A percentile compares a stretch with the other conserved stretches of the same genome.
Evolutionary conservation across 768 basidiomycete species (phyloP).

Genomic region (Tylopilus sp.): DNA sequence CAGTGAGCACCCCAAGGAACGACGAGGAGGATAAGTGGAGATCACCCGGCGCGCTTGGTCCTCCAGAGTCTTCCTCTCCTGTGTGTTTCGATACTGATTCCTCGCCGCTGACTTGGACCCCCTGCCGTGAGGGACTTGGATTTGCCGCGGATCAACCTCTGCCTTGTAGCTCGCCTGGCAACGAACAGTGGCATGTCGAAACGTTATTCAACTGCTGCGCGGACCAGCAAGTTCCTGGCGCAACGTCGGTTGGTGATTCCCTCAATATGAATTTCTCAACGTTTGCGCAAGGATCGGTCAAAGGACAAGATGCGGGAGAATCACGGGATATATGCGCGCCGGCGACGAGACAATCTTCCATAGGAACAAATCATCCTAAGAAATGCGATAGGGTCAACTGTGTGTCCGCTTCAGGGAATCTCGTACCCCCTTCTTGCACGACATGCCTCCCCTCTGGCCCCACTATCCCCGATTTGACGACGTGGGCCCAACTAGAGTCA

Average conservation of each 20-base stretch:
- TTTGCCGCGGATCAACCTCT: not conserved
- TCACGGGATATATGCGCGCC: slow-evolving; percentile 12
- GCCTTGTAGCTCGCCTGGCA: not conserved
- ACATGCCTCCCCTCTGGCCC: not conserved
- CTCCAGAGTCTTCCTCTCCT: slow-evolving; percentile 26
- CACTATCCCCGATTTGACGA: not conserved
- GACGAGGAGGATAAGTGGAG: not conserved
- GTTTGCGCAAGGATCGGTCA: not conserved
- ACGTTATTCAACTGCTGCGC: not conserved
- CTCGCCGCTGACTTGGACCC: not conserved
- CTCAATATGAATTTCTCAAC: not conserved
- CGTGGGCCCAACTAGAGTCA: not conserved
- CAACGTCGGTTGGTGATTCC: not conserved
- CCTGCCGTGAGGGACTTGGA: not conserved
- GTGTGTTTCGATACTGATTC: not conserved
- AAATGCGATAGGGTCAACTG: not conserved
- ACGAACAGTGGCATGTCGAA: not conserved
- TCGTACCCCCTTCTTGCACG: not conserved
- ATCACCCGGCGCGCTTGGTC: slow-evolving; percentile 3
- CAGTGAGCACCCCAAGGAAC: slow-evolving; percentile 8
- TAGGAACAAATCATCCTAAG: not conserved
- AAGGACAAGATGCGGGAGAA: not conserved
- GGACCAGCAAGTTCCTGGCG: not conserved
- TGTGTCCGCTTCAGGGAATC: not conserved
- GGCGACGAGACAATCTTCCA: not conserved